Base-by-base conservation (phyloP, 2,329 filamentous ascomycete species). In the Plenodomus tracheiphilus region DNA sequence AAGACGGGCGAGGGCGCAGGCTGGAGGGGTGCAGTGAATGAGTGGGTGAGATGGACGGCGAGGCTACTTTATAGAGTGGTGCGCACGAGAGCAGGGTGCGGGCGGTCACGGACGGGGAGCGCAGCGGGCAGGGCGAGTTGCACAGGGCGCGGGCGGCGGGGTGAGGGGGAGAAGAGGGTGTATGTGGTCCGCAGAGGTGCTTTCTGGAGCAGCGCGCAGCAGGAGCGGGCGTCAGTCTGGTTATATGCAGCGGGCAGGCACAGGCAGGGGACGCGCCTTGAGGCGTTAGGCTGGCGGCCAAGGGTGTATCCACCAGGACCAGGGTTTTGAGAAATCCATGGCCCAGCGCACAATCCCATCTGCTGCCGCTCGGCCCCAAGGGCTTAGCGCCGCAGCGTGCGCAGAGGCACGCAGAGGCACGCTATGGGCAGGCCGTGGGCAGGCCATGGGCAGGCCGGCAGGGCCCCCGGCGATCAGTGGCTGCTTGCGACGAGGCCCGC, bases 241-340 rank as follows among this genome's bases (percentile, higher is more conserved):
- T 32, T 32, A 57, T 51, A 55, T 59, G 58, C 56, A 56, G 45
- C 46, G 48, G 51, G 55, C 51, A 58, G 58, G 51, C 45, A 53
- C 53, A 53, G 32, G 46, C 56, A 58, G 56, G 56, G 53, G 28
- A 44, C 6, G 20, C 28, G 13, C 48, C 48, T 32, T 39, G 49
- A 25, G 25, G 16, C 42, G 41, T 39, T 51, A 44, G 49, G 21
- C 34, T 51, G 49, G 36, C 35, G 38, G 50, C 37, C 53, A 51
- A 47, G 50, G 50, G 39, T 47, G 39, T 17, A 15, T 11, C 36
- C 28, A 42, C 56, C 50, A 43, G 56, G 56, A 56, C 49, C 56
- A 58, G 53, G 56, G 56, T 48, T 43, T 56, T 48, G 42, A 54
- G 48, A 58, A 54, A 43, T 43, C 48, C 49, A 55, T 58, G 48